phyloP scores from a whole-genome alignment of 1,284 basidiomycete genomes.

The Gymnopus androsaceus region DNA sequence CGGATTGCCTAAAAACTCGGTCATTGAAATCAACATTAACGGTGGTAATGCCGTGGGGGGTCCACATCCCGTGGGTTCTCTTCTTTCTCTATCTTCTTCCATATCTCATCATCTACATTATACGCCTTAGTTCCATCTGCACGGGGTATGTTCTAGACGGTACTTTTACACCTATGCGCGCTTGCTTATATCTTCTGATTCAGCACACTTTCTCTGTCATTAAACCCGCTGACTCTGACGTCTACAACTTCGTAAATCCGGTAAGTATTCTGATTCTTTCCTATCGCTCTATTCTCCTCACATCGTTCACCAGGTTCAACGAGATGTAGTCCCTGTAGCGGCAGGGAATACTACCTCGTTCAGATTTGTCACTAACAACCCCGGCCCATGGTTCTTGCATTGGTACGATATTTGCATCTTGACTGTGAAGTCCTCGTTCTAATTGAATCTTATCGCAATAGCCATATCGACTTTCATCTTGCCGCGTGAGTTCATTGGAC shows the following conservation, averaged over 20 bases:
- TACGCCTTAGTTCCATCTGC: conserved; percentile 35
- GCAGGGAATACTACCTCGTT: conserved; percentile 2
- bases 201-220: conserved; percentile 43
- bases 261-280: not conserved
- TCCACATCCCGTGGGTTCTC: no score
- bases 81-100: no score
- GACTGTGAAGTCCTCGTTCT: not conserved
- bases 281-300: not conserved
- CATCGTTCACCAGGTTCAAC: conserved; percentile 3
- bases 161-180: not conserved
- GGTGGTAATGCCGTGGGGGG: conserved; percentile 33
- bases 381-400: conserved; percentile 19
- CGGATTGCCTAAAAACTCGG: conserved; percentile 45
- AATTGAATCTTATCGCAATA: conserved; percentile 8
- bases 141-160: conserved; percentile 40
- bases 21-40: conserved; percentile 46
- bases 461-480: conserved; percentile 36
- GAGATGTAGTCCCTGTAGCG: conserved; percentile 11
- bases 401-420: conserved; percentile 8
- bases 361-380: conserved; percentile 16
- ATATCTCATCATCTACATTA: no score
- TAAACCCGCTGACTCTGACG: conserved; percentile 20
- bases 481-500: conserved; percentile 21
- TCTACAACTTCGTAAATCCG: conserved; percentile 36
- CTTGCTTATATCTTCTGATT: not conserved